Base-by-base conservation (phyloP, 768 basidiomycete genomes). In the Lactarius trivialis region DNA sequence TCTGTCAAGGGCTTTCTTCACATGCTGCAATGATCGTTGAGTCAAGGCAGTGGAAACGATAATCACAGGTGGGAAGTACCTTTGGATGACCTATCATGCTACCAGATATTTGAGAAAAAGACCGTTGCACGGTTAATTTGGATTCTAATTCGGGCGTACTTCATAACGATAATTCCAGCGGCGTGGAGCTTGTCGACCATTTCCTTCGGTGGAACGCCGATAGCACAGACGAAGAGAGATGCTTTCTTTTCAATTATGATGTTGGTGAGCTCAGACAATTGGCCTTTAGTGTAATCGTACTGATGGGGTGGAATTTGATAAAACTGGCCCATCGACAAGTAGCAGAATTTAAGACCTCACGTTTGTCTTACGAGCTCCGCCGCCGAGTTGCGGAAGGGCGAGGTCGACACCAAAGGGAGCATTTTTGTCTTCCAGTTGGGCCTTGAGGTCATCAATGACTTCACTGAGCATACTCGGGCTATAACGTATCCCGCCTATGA, bases 41-140 rank as follows among this genome's bases (percentile, higher is more conserved):
- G 12, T 21, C 30, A 19, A 53, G 45, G 26, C 19, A 28, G 65
- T 63, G 58, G 60, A 61, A 63, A 34, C 24, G 48, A n/a, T 45
- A 19, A 33, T 15, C 9, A 43, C 12, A 37, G 33, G 2, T 36
- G 30, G 37, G 28, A 55, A 65, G 48, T 68, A 86, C 86, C 79
- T 92, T 94, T 28, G 91, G 89, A 66, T 91, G 89, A 33, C 92
- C 92, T 57, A 93, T 76, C 87, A 90, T 88, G 72, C 87, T 90
- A 60, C 37, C 56, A 53, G 45, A 32, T 5, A 28, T 21, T 49
- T 60, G 34, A 55, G 60, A 55, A 41, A 37, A 37, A 19, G 34
- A 6, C 3, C 41, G 4, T 34, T 34, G 2, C 14, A 8, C 14
- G 3, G 19, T 19, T 3, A 39, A 15, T 32, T 34, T 1, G 67